phyloP scores from a whole-genome alignment of 2,329 filamentous ascomycete species.

The Cytospora schulzeri region DNA sequence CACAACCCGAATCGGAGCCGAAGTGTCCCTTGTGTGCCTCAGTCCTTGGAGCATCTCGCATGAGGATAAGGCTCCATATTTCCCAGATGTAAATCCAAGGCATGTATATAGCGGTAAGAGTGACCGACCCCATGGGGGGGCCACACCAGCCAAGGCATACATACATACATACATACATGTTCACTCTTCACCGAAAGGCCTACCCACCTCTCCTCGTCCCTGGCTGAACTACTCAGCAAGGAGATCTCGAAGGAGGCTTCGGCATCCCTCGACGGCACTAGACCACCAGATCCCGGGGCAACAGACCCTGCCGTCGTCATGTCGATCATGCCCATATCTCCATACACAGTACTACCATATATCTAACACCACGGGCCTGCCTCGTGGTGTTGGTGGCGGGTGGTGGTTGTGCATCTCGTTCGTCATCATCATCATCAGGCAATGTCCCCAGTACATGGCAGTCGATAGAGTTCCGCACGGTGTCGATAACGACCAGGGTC shows the following conservation, averaged over 20 bases:
- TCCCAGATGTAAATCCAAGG: neutral
- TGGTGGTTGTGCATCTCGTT: neutral
- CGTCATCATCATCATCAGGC: neutral
- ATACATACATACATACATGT: too few relatives aligned
- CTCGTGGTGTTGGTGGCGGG: neutral
- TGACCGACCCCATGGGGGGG: neutral
- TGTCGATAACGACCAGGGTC: neutral
- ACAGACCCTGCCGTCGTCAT: neutral
- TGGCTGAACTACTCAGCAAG: neutral
- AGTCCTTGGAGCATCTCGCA: neutral
- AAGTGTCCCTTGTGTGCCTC: neutral
- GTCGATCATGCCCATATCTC: neutral
- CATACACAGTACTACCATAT: too few relatives aligned
- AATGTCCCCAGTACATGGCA: neutral
- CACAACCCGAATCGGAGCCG: too few relatives aligned
- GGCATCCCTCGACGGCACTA: neutral
- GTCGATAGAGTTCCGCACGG: neutral
- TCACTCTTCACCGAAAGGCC: neutral
- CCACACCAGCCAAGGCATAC: neutral
- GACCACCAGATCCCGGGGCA: neutral
- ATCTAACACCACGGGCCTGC: neutral
- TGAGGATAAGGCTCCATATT: neutral
- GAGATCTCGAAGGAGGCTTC: too few relatives aligned
- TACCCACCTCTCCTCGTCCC: neutral
- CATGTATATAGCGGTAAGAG: neutral